Evolutionary conservation across 768 basidiomycete genomes (phyloP), one percentile per base, ranked within the genome.

Genomic region (Amanita inopinata): DNA sequence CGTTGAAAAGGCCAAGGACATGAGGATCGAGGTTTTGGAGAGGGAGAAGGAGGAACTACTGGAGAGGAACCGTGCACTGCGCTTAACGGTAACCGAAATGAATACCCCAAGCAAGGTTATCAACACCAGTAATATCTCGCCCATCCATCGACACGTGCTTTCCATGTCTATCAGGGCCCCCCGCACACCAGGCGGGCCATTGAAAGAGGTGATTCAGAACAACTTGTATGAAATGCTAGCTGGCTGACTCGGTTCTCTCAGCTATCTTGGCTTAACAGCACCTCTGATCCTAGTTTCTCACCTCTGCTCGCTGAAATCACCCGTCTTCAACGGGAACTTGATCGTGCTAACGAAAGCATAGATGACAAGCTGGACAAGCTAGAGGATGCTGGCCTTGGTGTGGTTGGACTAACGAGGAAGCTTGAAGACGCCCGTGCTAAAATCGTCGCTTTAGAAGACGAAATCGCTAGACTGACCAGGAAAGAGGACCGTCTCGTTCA

Each of bases 281-380:
- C 78, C 3, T 65, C 69, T 4, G 81, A 83, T 46, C 67, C 70
- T 4, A 67, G 73, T 9, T 60, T 73, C 2, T 66, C 80, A 2
- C 83, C 83, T 23, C 59, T 87, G 12, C 56, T 88, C n/a, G 62
- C 69, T 1, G 83, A 91, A 57, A 84, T 91, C 38, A 69, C 66
- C 38, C 73, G 81, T 17, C 64, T 92, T 27, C 82, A 90, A 51
- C 66, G 65, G 12, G 81, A 91, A 50, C 78, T 92, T 19, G 81
- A 83, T 48, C 69, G 56, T 2, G 89, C 88, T 7, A 90, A 93
- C 55, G 79, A 83, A 25, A 83, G 75, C 51, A 85, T 93, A 41
- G 91, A 93, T 51, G 81, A 89, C 54, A 91, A 92, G 57, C 69
- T 93, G 11, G 87, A 89, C 55, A 78, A 81, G 39, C 77, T 93